Evolutionary conservation across 768 basidiomycete genomes (phyloP).

Genomic region (Dentipellis fragilis): DNA sequence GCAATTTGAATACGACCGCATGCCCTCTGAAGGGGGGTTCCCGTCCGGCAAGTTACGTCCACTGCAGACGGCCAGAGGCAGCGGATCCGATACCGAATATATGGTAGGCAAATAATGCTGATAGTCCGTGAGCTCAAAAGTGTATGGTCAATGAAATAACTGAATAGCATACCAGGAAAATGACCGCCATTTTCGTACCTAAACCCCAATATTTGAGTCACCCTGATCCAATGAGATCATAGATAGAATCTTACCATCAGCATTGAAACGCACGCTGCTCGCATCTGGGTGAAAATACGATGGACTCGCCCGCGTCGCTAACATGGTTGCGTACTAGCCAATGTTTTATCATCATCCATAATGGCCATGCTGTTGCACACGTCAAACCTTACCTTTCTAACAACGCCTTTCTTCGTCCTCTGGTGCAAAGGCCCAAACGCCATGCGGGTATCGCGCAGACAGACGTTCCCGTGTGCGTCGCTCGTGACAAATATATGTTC

Average conservation of each 20-base stretch:
- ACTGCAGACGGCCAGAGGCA: slow-evolving; percentile 62
- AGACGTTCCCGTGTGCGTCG: slow-evolving; percentile 47
- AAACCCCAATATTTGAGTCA: background rate
- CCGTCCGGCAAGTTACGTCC: slow-evolving; percentile 49
- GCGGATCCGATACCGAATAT: slow-evolving; percentile 54
- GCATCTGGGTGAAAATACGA: slow-evolving; percentile 52
- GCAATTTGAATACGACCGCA: slow-evolving; percentile 55
- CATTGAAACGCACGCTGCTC: slow-evolving; percentile 60
- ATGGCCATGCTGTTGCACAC: slow-evolving; percentile 7
- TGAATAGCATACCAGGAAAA: slow-evolving; percentile 44
- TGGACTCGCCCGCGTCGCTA: slow-evolving; percentile 30
- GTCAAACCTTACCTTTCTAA: slow-evolving; percentile 33
- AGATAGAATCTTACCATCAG: slow-evolving; percentile 37
- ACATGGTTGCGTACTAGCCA: slow-evolving; percentile 32
- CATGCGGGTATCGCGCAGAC: slow-evolving; percentile 65
- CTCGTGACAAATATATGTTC: slow-evolving; percentile 62
- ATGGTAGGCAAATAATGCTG: slow-evolving; percentile 67
- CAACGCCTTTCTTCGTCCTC: slow-evolving; percentile 41
- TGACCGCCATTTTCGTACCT: slow-evolving; percentile 59
- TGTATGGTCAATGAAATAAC: background rate
- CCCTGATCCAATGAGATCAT: no score
- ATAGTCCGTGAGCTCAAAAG: background rate
- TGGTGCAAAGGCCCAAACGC: slow-evolving; percentile 47
- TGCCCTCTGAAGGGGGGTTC: slow-evolving; percentile 30
- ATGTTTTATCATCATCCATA: background rate